These are phyloP conservation scores for Pisolithus microcarpus DNA, from an alignment of 768 basidiomycete species.

Conservation along the genomic window DNA sequence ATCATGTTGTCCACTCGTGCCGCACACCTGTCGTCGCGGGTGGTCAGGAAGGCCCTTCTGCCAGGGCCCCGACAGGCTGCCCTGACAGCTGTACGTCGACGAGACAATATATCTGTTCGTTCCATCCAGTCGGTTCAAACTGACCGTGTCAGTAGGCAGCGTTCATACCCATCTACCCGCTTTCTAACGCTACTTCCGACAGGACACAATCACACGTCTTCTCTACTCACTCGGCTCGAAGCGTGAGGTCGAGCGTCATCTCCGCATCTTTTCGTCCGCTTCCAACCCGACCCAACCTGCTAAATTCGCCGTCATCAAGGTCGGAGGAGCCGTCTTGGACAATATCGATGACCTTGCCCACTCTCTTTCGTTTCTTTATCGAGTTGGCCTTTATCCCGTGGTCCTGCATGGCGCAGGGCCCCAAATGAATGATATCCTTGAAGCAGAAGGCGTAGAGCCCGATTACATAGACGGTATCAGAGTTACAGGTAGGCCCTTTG, in stretches of 20 bases:
- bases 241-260: slow-evolving; percentile 95
- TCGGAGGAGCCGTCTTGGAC: slow-evolving; percentile 92
- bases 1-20: slow-evolving; percentile 28
- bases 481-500: slow-evolving; percentile 66
- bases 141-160: slow-evolving; percentile 49
- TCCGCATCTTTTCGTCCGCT: slow-evolving; percentile 95
- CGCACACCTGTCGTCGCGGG: slow-evolving; percentile 14
- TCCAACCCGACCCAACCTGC: slow-evolving; percentile 85
- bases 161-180: background rate
- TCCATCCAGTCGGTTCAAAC: slow-evolving; percentile 63
- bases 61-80: slow-evolving; percentile 37
- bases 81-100: slow-evolving; percentile 34
- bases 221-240: slow-evolving; percentile 96
- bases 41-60: slow-evolving; percentile 41
- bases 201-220: slow-evolving; percentile 97
- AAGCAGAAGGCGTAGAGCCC: slow-evolving; percentile 86
- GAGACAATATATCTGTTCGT: slow-evolving; percentile 29
- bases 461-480: slow-evolving; percentile 98
- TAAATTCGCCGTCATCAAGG: slow-evolving; percentile 96
- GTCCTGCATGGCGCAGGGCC: slow-evolving; percentile 96
- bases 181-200: background rate
- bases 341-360: slow-evolving; percentile 91
- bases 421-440: slow-evolving; percentile 90
- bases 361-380: slow-evolving; percentile 92
- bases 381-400: slow-evolving; percentile 96